Percentiles rank a stretch among this genome's conserved stretches.
Evolutionary conservation across 2,329 filamentous ascomycete species (phyloP).

Genomic region (Penicillium thymicola): DNA sequence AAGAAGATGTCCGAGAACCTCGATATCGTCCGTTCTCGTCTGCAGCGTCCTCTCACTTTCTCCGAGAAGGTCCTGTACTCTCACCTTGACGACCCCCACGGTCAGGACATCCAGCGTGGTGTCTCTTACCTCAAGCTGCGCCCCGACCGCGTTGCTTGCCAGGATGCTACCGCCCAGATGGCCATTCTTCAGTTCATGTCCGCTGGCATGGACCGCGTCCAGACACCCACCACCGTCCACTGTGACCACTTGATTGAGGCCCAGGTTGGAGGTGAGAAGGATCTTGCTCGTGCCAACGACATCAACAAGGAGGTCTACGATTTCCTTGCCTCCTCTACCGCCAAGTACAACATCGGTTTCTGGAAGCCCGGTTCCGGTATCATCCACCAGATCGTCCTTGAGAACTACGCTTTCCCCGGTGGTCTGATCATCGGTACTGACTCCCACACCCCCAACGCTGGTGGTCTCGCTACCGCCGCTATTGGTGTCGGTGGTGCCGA

Average conservation of each 20-base stretch:
- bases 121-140: slow-evolving; percentile 94
- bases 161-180: slow-evolving; percentile 99
- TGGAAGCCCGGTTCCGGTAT: slow-evolving; percentile 98
- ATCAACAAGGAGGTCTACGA: slow-evolving; percentile 99
- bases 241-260: slow-evolving; percentile 99
- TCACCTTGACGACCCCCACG: slow-evolving; percentile 93
- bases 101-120: slow-evolving; percentile 94
- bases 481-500: slow-evolving; percentile 98
- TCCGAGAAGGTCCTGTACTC: slow-evolving; percentile 99
- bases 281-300: slow-evolving; percentile 81
- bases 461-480: slow-evolving; percentile 89
- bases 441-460: slow-evolving; percentile 95
- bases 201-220: slow-evolving; percentile 90
- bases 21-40: slow-evolving; percentile 77
- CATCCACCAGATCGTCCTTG: slow-evolving; percentile 96
- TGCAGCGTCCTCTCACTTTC: slow-evolving; percentile 90
- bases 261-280: slow-evolving; percentile 87
- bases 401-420: slow-evolving; percentile 99
- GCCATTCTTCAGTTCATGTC: slow-evolving; percentile 99
- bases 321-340: slow-evolving; percentile 88
- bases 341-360: slow-evolving; percentile 99
- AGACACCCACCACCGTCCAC: slow-evolving; percentile 93
- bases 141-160: slow-evolving; percentile 96
- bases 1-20: slow-evolving; percentile 99
- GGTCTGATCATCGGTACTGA: slow-evolving; percentile 97